Percentiles rank a stretch among this genome's conserved stretches.
phyloP scores from a whole-genome alignment of 2,329 filamentous ascomycete species.

The Ophiobolus disseminans region DNA sequence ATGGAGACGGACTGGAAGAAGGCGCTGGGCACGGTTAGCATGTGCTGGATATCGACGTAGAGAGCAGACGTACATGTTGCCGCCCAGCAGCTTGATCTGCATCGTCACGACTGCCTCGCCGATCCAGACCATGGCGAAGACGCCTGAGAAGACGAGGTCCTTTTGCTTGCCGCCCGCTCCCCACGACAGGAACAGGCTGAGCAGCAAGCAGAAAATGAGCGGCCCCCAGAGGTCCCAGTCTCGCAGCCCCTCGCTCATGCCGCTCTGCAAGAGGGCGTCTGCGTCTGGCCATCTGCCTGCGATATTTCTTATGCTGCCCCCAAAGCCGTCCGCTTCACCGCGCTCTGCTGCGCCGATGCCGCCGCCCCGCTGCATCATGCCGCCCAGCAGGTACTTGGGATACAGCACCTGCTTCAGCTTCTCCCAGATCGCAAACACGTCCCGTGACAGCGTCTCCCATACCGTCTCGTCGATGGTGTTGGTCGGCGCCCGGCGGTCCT shows the following conservation, averaged over 20 bases:
- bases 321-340: conserved; percentile 56
- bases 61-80: conserved; percentile 80
- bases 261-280: conserved; percentile 69
- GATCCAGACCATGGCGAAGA: conserved; percentile 97
- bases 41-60: neutral
- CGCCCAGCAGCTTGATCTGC: conserved; percentile 94
- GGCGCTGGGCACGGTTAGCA: conserved; percentile 66
- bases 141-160: conserved; percentile 89
- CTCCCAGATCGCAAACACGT: conserved; percentile 91
- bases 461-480: conserved; percentile 98
- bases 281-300: conserved; percentile 72
- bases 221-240: conserved; percentile 99
- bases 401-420: conserved; percentile 98
- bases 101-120: conserved; percentile 96
- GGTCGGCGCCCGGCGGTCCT: conserved; percentile 85
- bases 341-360: conserved; percentile 65
- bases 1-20: conserved; percentile 98
- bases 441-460: conserved; percentile 94
- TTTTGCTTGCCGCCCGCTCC: conserved; percentile 80
- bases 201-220: conserved; percentile 87
- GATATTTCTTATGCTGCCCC: conserved; percentile 59
- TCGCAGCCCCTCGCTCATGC: conserved; percentile 86
- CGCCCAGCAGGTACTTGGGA: conserved; percentile 87
- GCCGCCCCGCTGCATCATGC: conserved; percentile 66
- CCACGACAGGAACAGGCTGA: conserved; percentile 87